Percentiles rank a stretch among this genome's conserved stretches.
These are phyloP conservation scores for Aspergillus novofumigatus DNA, from an alignment of 2,329 filamentous ascomycete species.

Conservation along the genomic window DNA sequence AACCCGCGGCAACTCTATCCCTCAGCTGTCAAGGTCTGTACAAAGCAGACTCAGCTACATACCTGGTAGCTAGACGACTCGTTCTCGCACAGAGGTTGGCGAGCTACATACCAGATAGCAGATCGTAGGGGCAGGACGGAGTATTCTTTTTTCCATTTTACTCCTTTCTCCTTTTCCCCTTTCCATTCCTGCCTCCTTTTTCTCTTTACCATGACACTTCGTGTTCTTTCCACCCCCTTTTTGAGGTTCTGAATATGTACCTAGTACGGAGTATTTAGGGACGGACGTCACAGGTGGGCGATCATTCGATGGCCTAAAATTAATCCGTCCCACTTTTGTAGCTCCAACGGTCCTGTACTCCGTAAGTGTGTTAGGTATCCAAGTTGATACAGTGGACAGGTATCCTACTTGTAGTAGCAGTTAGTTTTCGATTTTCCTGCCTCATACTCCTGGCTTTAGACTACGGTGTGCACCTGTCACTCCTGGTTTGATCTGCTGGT, in stretches of 20 bases:
- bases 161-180: slow-evolving; percentile 4
- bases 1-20: too few relatives aligned
- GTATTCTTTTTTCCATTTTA: neutral
- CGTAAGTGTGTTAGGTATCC: neutral
- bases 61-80: too few relatives aligned
- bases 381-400: too few relatives aligned
- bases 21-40: too few relatives aligned
- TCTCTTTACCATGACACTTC: neutral
- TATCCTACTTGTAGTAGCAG: neutral
- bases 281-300: neutral
- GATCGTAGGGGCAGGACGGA: neutral
- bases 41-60: too few relatives aligned
- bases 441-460: neutral
- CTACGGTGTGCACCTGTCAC: neutral
- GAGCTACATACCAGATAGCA: neutral
- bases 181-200: neutral
- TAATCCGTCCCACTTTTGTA: neutral
- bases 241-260: neutral
- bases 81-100: neutral
- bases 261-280: neutral
- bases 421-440: neutral
- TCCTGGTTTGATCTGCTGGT: neutral
- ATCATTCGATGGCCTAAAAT: neutral
- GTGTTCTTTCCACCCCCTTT: neutral
- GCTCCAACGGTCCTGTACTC: neutral